Conservation (phyloP, 2,329 filamentous ascomycete genomes). For the Trichophyton simii region DNA sequence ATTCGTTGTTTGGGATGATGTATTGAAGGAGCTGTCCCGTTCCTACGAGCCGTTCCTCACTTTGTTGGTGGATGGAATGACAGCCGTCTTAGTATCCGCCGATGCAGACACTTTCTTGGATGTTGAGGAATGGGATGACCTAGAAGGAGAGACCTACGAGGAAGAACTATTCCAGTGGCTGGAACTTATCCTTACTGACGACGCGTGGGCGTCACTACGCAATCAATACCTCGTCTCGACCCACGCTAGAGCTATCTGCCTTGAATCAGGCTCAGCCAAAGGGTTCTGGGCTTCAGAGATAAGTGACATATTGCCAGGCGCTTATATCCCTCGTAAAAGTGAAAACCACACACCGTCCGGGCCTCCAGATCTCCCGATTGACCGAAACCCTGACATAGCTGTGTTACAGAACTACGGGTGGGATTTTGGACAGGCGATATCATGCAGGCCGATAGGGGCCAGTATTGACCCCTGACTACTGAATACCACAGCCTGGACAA, state of each 20-base stretch:
- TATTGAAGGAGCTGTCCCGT: slow-evolving; percentile 27
- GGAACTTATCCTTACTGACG: slow-evolving; percentile 33
- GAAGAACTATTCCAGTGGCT: slow-evolving; percentile 41
- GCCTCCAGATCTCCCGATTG: not conserved
- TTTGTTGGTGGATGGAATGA: slow-evolving; percentile 29
- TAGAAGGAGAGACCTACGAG: slow-evolving; percentile 20
- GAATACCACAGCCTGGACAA: not conserved
- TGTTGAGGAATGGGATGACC: slow-evolving; percentile 8
- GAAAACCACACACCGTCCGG: not conserved
- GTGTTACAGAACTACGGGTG: slow-evolving; percentile 11
- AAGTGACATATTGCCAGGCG: not conserved
- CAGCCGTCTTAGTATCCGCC: slow-evolving; percentile 23
- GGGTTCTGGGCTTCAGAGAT: slow-evolving; percentile 5
- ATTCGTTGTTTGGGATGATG: slow-evolving; percentile 26
- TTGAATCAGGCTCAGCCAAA: slow-evolving; percentile 13
- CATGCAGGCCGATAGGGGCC: slow-evolving; percentile 23
- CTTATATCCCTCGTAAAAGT: not conserved
- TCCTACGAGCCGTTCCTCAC: slow-evolving; percentile 25
- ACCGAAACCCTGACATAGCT: slow-evolving; percentile 1
- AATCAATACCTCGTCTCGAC: slow-evolving; percentile 19
- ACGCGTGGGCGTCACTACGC: slow-evolving; percentile 25
- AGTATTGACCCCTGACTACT: not conserved
- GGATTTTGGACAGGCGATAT: slow-evolving; percentile 17
- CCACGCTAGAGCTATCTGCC: slow-evolving; percentile 25
- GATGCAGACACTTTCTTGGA: not conserved